These are phyloP conservation scores for Neopestalotiopsis sp. DNA, from an alignment of 2,329 filamentous ascomycete species.

Conservation along the genomic window DNA sequence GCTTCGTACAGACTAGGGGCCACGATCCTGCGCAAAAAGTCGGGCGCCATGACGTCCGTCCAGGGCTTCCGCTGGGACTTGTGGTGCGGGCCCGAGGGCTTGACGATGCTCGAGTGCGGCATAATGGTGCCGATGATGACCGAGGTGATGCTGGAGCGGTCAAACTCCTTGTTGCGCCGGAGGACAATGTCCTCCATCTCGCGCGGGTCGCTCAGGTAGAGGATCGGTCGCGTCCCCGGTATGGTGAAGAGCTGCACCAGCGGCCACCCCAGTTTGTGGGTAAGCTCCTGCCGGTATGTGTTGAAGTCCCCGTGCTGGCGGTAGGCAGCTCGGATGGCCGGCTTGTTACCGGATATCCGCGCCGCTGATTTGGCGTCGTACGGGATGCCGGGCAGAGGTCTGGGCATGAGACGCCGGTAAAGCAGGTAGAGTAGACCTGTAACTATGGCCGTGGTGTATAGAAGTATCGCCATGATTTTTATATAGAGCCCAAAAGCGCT, in stretches of 20 bases:
- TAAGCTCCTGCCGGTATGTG: background rate
- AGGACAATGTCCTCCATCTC: too few relatives aligned
- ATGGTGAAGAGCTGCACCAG: conserved; percentile 16
- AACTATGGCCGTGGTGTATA: background rate
- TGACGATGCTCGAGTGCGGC: conserved; percentile 23
- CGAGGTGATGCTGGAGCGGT: too few relatives aligned
- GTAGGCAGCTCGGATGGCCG: conserved; percentile 20
- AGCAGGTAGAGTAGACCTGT: background rate
- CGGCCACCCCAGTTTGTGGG: conserved; percentile 20
- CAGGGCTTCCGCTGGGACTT: conserved; percentile 24
- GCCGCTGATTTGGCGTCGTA: conserved; percentile 22
- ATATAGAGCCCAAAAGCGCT: background rate
- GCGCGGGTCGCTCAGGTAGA: too few relatives aligned
- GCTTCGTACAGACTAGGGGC: conserved; percentile 22
- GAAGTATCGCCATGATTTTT: conserved; percentile 1
- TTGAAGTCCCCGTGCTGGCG: conserved; percentile 12
- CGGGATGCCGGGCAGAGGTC: conserved; percentile 23
- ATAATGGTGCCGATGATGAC: too few relatives aligned
- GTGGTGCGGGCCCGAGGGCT: conserved; percentile 19
- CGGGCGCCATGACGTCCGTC: conserved; percentile 26
- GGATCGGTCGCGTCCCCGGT: too few relatives aligned
- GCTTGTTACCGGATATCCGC: conserved; percentile 24
- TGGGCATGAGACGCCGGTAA: conserved; percentile 19
- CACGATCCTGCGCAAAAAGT: conserved; percentile 25
- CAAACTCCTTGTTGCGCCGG: too few relatives aligned